Evolutionary conservation across 1,284 basidiomycete genomes (phyloP), one percentile per base, ranked within the genome.

Genomic region (Apiotrichum brassicae): DNA sequence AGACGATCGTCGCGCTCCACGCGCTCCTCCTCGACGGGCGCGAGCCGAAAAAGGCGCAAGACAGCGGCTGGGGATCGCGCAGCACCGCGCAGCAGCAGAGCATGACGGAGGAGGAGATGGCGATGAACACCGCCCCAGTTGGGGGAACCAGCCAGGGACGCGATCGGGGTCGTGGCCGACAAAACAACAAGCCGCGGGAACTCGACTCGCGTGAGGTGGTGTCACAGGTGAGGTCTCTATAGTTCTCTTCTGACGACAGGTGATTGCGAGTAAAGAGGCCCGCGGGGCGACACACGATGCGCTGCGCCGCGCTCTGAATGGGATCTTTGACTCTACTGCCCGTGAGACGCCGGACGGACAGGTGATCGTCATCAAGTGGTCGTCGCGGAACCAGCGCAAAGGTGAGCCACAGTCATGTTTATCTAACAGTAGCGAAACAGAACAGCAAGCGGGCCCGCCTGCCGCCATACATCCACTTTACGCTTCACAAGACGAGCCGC

Each of bases 401-500:
- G 50, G 47, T 46, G 50, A 23, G 59, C 47, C 18, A 22, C 1
- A 26, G 16, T 13, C 44, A 33, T 41, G n/a, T 5, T 28, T 35
- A 9, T n/a, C 39, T 48, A 34, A 48, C 46, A 34, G 16, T 35
- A 5, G 25, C n/a, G n/a, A n/a, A n/a, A n/a, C n/a, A n/a, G n/a
- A n/a, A n/a, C n/a, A n/a, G n/a, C n/a, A n/a, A 2, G 20, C 23
- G 41, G 42, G 18, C n/a, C 34, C 48, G 35, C 16, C 61, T 73
- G 2, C 76, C 77, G 0, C 86, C 86, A 0, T 99, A 89, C 70
- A 92, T 98, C 53, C 92, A 97, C 66, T 97, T 98, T 71, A 91
- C 90, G 0, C 75, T 99, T 34, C 94, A 97, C 68, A 99, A 99
- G 75, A 90, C 92, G 16, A 99, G 97, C 64, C 83, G 95, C 38